These are phyloP conservation scores for Colletotrichum echinochloae DNA, from an alignment of 2,329 filamentous ascomycete species.

Conservation along the genomic window DNA sequence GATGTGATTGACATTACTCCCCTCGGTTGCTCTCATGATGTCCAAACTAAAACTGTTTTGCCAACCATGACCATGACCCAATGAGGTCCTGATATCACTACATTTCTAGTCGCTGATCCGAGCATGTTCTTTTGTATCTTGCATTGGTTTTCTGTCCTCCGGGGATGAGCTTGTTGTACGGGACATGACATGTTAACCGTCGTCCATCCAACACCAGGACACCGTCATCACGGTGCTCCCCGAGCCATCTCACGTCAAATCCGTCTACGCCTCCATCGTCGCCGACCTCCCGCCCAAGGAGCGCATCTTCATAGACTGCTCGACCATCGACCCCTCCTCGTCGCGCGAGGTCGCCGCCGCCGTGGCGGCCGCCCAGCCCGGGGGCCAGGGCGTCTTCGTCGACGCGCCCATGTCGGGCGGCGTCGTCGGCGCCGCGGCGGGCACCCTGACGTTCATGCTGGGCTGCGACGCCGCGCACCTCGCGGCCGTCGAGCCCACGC, in stretches of 20 bases:
- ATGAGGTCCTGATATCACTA: neutral
- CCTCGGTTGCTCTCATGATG: neutral
- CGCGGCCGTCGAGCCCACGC: constrained; percentile 72
- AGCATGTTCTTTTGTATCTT: constrained; percentile 43
- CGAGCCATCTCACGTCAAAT: constrained; percentile 87
- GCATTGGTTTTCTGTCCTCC: constrained; percentile 61
- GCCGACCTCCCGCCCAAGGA: constrained; percentile 65
- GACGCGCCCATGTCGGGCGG: constrained; percentile 98
- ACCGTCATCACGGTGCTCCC: constrained; percentile 90
- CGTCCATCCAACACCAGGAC: constrained; percentile 66
- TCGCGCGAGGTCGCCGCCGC: constrained; percentile 81
- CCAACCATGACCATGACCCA: neutral
- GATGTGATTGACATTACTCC: constrained; percentile 31
- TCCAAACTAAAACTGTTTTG: constrained; percentile 11
- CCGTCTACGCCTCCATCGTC: constrained; percentile 83
- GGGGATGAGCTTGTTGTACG: no score
- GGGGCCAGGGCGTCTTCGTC: constrained; percentile 77
- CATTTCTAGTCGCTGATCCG: constrained; percentile 69
- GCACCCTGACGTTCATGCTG: constrained; percentile 95
- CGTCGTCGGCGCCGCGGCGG: constrained; percentile 89
- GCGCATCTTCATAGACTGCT: constrained; percentile 93
- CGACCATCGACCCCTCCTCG: constrained; percentile 92
- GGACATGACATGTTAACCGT: constrained; percentile 43
- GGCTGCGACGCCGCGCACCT: constrained; percentile 74
- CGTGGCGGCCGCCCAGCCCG: constrained; percentile 67